phyloP scores from a whole-genome alignment of 371 early-diverging fungal genomes.

The Lichtheimia hyalospora region DNA sequence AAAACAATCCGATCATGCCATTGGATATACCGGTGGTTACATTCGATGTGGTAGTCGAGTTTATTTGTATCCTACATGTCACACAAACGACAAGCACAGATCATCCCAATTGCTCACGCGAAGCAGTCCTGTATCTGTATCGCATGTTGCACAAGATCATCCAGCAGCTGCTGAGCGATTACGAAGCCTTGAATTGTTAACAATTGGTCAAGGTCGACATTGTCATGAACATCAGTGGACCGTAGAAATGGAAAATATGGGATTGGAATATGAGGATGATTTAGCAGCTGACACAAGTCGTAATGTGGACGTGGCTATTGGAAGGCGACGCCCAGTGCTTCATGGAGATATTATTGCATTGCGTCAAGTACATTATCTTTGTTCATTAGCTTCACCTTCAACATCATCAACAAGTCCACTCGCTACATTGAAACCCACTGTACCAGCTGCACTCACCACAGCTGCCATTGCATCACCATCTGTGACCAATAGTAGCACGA shows the following conservation, averaged over 20 bases:
- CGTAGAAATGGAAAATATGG: slow-evolving; percentile 25
- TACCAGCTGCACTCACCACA: background rate
- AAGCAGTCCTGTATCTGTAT: no score
- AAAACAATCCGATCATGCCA: background rate
- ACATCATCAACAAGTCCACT: background rate
- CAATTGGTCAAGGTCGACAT: no score
- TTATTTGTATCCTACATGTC: slow-evolving; percentile 26
- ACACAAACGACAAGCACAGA: slow-evolving; percentile 2
- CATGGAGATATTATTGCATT: slow-evolving; percentile 34
- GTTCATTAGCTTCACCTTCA: slow-evolving; percentile 7
- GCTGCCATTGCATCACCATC: background rate
- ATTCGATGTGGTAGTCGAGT: slow-evolving; percentile 30
- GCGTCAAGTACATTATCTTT: slow-evolving; percentile 32
- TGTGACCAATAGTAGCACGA: background rate
- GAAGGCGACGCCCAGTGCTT: slow-evolving; percentile 27
- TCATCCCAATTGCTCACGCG: background rate
- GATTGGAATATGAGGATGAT: slow-evolving; percentile 19
- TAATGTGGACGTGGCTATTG: slow-evolving; percentile 37
- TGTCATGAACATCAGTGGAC: slow-evolving; percentile 15
- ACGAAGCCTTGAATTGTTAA: slow-evolving; percentile 15
- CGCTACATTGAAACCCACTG: background rate
- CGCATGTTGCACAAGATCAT: background rate
- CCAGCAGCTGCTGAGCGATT: slow-evolving; percentile 1
- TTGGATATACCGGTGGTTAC: slow-evolving; percentile 7
- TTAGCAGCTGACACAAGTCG: slow-evolving; percentile 22